These are phyloP conservation scores for Barnettozyma populi DNA, from an alignment of 805 yeast species.

Conservation along the genomic window DNA sequence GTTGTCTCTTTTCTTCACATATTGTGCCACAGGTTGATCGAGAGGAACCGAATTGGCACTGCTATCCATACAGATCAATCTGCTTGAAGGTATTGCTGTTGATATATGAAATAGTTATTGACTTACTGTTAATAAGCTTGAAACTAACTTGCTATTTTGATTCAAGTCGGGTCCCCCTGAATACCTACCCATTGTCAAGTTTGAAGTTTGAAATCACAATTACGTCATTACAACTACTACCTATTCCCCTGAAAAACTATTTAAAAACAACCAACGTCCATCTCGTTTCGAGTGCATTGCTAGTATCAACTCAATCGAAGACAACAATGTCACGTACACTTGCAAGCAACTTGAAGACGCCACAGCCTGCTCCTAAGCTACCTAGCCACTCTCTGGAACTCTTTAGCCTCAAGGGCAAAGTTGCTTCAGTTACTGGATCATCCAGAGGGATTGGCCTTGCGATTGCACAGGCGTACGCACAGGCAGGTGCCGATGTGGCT, in stretches of 20 bases:
- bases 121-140: too few species aligned
- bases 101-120: too few species aligned
- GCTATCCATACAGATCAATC: too few species aligned
- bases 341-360: slow-evolving; percentile 28
- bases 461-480: slow-evolving; percentile 79
- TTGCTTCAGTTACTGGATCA: slow-evolving; percentile 80
- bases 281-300: not conserved
- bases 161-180: too few species aligned
- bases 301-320: not conserved
- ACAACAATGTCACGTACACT: slow-evolving; percentile 13
- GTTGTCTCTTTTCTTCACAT: too few species aligned
- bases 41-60: too few species aligned
- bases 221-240: slow-evolving; percentile 3
- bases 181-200: not conserved
- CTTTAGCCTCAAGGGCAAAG: slow-evolving; percentile 79
- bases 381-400: slow-evolving; percentile 53
- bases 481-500: slow-evolving; percentile 86
- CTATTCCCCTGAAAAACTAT: not conserved
- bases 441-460: slow-evolving; percentile 80
- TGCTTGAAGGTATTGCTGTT: too few species aligned
- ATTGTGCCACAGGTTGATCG: too few species aligned
- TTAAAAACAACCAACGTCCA: not conserved
- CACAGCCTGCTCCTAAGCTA: slow-evolving; percentile 47
- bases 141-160: too few species aligned
- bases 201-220: not conserved